Evolutionary conservation across 371 early-diverging fungal species (phyloP).

Genomic region (Blakeslea trispora): DNA sequence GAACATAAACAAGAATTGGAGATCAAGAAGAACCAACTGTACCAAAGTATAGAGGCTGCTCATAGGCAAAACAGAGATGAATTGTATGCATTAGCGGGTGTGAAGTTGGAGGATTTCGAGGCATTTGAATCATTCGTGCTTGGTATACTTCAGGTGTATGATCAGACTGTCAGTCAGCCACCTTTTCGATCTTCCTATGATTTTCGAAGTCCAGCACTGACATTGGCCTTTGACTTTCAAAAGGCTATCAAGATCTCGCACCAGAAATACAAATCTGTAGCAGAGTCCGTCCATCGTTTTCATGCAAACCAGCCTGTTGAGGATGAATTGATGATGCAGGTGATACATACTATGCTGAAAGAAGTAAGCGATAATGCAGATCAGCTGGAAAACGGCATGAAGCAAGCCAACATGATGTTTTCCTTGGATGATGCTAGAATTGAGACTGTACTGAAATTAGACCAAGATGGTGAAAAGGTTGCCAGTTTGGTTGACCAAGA

Average conservation of each 20-base stretch:
- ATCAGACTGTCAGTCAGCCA: constrained; percentile 30
- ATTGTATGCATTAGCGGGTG: constrained; percentile 36
- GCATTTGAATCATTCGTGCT: constrained; percentile 45
- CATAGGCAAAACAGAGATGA: constrained; percentile 27
- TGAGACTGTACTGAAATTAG: constrained; percentile 50
- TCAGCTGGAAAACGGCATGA: constrained; percentile 51
- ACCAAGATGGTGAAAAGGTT: constrained; percentile 23
- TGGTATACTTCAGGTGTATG: constrained; percentile 49
- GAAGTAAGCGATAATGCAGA: constrained; percentile 54
- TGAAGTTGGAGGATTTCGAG: constrained; percentile 41
- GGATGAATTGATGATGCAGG: constrained; percentile 34
- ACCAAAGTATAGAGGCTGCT: constrained; percentile 29
- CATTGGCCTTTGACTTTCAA: constrained; percentile 48
- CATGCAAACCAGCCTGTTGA: constrained; percentile 8
- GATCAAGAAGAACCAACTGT: constrained; percentile 27
- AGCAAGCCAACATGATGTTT: constrained; percentile 34
- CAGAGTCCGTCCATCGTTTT: constrained; percentile 9
- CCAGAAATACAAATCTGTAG: constrained; percentile 26
- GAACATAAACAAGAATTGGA: constrained; percentile 27
- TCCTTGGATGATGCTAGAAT: constrained; percentile 36
- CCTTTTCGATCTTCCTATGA: constrained; percentile 25
- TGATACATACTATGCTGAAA: constrained; percentile 45
- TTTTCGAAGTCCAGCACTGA: constrained; percentile 45
- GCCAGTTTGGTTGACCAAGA: constrained; percentile 52
- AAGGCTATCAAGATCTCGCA: constrained; percentile 47